Evolutionary conservation across 202 grass and related monocot genomes (phyloP).

Genomic region (Cymbopogon flexuosus): DNA sequence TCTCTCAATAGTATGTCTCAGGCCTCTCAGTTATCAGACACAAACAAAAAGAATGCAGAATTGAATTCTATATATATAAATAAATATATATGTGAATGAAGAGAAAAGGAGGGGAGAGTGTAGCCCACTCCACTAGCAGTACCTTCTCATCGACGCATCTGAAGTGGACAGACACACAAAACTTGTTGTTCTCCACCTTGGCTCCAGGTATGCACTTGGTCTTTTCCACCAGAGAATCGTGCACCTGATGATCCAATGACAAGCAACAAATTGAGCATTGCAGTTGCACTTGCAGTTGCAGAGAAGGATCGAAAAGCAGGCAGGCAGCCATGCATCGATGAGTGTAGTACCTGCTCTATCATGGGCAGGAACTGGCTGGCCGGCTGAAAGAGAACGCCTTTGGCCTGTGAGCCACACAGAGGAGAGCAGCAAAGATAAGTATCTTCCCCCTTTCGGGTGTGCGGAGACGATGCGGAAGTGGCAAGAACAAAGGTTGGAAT

Average conservation of each 20-base stretch:
- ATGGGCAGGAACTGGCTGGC: conserved; percentile 79
- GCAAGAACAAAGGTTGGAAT: neutral
- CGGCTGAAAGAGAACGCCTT: conserved; percentile 76
- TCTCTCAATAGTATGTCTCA: too few species aligned
- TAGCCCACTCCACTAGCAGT: neutral
- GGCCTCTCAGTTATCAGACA: too few species aligned
- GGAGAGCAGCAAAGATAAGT: conserved; percentile 45
- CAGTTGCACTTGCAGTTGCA: neutral
- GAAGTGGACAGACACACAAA: conserved; percentile 29
- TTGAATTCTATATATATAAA: too few species aligned
- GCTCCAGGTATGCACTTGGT: conserved; percentile 56
- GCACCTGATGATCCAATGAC: conserved; percentile 23
- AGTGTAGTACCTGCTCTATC: conserved; percentile 56
- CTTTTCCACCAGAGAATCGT: conserved; percentile 52
- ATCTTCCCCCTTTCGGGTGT: conserved; percentile 23
- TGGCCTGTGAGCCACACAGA: conserved; percentile 54
- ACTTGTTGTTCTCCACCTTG: conserved; percentile 79
- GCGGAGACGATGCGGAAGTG: neutral
- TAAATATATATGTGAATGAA: too few species aligned
- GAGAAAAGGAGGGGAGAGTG: too few species aligned
- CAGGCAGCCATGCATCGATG: neutral
- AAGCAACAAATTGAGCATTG: neutral
- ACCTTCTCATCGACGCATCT: neutral
- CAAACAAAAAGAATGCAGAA: too few species aligned
- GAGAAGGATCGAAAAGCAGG: too few species aligned